Evolutionary conservation across 495 filamentous ascomycete genomes (phyloP), one percentile per base, ranked within the genome.

Genomic region (Talaromyces wortmannii): DNA sequence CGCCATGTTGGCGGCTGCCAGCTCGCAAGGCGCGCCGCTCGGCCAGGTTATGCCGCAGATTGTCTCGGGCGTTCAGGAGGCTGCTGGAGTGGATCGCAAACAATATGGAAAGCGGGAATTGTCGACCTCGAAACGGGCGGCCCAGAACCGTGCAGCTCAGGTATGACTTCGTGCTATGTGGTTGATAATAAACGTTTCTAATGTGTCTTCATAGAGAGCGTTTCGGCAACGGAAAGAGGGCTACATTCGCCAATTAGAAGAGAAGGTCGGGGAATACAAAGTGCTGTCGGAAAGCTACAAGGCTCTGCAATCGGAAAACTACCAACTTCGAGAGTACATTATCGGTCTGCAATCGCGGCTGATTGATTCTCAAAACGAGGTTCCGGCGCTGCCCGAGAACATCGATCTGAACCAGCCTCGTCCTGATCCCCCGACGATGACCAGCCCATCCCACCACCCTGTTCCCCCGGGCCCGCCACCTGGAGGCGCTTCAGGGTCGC

Each of bases 141-240:
- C 95, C 43, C 94, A 98, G 69, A 98, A 98, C 64, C 80, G 94
- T 62, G 94, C 94, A 60, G 94, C 94, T 47, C 94, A 98, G 86
- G 94, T 97, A 81, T 48, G 80, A 52, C 47, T 44, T 2, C 47
- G 10, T 31, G n/a, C 15, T 45, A 32, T 31, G 32, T 18, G 12
- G 43, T 40, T 52, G 12, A 47, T 23, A 56, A 52, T 12, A 30
- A 48, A 59, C 30, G 43, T 59, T 55, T 63, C 23, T 23, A 23
- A 23, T 45, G 60, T 31, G 10, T 59, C 56, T 61, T 33, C 50
- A 57, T 64, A 97, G 94, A 85, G 94, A 60, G 94, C 94, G 17
- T 98, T 98, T 72, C 89, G 94, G 23, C 92, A 97, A 77, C 88
- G 94, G 52, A 98, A 98, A 71, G 94, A 98, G 72, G 88, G 85